Base-by-base conservation (phyloP, 108 stramenopile species). In the Aurantiochytrium sp. region DNA sequence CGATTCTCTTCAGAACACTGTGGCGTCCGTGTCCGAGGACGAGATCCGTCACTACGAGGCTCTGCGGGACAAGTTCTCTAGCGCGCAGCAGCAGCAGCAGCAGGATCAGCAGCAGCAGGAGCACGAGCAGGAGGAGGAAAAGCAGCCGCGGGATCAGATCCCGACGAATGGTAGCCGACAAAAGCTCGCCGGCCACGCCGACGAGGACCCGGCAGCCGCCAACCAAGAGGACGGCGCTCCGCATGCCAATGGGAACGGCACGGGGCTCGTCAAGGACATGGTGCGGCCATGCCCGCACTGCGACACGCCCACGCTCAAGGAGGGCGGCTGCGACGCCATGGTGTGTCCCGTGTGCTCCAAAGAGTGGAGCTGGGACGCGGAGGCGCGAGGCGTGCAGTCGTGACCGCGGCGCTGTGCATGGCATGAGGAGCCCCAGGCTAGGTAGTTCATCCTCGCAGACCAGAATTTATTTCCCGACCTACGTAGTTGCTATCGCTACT, bases 11-110 rank as follows among this genome's bases (percentile, higher is more conserved):
- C 73, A 48, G 32, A 81, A 81, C 1, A 81, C 73, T 12, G 45
- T 81, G 10, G 42, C 73, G 45, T 81, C 73, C 32, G 73, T 81
- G 42, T 81, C 73, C n/a, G 73, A 81, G 30, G 73, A 81, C 73
- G 73, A 81, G 39, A 81, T 81, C 1, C 73, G 73, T 42, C 73
- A 81, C 39, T 81, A 81, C 3, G 73, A 81, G 73, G 36, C 73
- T 6, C 45, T 81, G 42, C 73, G 73, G 10, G 73, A 81, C 1
- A 81, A 81, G 24, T 81, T 81, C 24, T 81, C 73, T 24, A 48
- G 42, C 73, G 45, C 42, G n/a, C 73, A 41, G 73, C 39, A 41
- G 73, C 42, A 68, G 30, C 68, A 81, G 39, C 21, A 48, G 12
- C 36, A 12, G 8, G 12, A 65, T 30, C 59, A 27, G 59, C 32